Percentiles rank a stretch among this genome's conserved stretches.
Evolutionary conservation across 768 basidiomycete species (phyloP).

Genomic region (Rhodosporidiobolus sp.): DNA sequence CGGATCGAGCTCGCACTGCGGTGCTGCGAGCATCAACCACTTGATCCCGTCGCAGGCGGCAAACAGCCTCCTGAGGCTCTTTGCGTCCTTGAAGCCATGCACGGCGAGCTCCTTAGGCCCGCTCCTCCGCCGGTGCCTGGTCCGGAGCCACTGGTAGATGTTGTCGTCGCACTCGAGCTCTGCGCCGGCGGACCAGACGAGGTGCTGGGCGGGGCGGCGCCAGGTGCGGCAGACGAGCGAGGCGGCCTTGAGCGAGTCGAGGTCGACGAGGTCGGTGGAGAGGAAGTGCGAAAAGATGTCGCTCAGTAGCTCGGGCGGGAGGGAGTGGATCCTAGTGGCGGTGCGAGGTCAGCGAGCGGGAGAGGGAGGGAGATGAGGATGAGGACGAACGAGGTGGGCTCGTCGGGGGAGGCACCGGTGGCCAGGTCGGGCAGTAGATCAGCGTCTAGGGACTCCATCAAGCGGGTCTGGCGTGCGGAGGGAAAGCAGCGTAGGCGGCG

Average conservation of each 20-base stretch:
- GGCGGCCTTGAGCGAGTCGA: slow-evolving; percentile 13
- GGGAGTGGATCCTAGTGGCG: neutral
- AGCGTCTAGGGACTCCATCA: too few species aligned
- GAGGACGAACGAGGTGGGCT: too few species aligned
- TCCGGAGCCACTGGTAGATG: slow-evolving; percentile 1
- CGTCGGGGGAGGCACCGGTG: too few species aligned
- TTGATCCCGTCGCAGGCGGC: neutral
- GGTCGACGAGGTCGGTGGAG: neutral
- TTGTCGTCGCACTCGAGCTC: neutral
- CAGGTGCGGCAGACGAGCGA: slow-evolving; percentile 20
- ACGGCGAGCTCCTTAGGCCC: slow-evolving; percentile 14
- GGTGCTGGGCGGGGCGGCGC: neutral
- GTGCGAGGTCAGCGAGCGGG: neutral
- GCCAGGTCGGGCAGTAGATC: too few species aligned
- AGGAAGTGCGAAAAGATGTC: neutral
- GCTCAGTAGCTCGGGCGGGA: slow-evolving; percentile 1
- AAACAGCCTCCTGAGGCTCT: neutral
- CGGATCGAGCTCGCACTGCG: neutral
- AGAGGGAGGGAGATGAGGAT: too few species aligned
- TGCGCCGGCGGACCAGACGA: slow-evolving; percentile 18
- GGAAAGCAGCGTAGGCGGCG: too few species aligned
- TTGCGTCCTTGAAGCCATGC: neutral
- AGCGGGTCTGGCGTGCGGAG: too few species aligned
- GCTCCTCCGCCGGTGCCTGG: neutral
- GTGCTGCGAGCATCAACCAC: neutral